A percentile compares a stretch with the other conserved stretches of the same genome.
Evolutionary conservation across 2,329 filamentous ascomycete genomes (phyloP).

Genomic region (Phaeosphaeria sp.): DNA sequence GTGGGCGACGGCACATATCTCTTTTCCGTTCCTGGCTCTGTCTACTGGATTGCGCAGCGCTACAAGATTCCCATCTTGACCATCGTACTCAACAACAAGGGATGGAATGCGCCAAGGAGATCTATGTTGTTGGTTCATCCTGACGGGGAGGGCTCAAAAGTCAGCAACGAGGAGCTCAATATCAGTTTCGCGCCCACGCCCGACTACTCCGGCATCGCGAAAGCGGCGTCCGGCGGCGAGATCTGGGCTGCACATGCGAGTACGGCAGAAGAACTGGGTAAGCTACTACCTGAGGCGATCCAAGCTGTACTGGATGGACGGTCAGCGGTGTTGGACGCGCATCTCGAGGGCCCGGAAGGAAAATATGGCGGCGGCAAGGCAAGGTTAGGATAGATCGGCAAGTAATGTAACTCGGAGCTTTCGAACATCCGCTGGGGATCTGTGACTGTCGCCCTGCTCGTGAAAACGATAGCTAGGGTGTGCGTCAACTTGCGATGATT

Average conservation of each 20-base stretch:
- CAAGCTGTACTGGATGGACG: slow-evolving; percentile 63
- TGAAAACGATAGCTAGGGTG: no score
- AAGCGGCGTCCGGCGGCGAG: slow-evolving; percentile 67
- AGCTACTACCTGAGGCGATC: slow-evolving; percentile 63
- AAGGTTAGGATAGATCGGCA: slow-evolving; percentile 3
- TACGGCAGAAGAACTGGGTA: slow-evolving; percentile 62
- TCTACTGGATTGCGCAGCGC: slow-evolving; percentile 72
- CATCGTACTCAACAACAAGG: slow-evolving; percentile 73
- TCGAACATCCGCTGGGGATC: no score
- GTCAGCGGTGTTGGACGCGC: slow-evolving; percentile 68
- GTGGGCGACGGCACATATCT: slow-evolving; percentile 73
- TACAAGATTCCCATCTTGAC: slow-evolving; percentile 72
- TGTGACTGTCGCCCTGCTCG: no score
- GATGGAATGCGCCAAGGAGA: slow-evolving; percentile 71
- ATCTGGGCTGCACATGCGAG: slow-evolving; percentile 67
- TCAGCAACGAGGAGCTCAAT: slow-evolving; percentile 68
- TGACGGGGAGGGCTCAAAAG: slow-evolving; percentile 66
- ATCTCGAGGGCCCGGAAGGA: slow-evolving; percentile 63
- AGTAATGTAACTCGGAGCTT: no score
- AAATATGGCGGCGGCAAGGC: slow-evolving; percentile 55
- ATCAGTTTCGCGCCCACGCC: slow-evolving; percentile 71
- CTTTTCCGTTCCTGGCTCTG: slow-evolving; percentile 68
- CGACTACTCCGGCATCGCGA: slow-evolving; percentile 72
- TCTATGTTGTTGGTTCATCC: slow-evolving; percentile 71
- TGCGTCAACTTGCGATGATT: no score